Evolutionary conservation across 805 yeast species (phyloP).

Genomic region (Metschnikowia corniflorae): DNA sequence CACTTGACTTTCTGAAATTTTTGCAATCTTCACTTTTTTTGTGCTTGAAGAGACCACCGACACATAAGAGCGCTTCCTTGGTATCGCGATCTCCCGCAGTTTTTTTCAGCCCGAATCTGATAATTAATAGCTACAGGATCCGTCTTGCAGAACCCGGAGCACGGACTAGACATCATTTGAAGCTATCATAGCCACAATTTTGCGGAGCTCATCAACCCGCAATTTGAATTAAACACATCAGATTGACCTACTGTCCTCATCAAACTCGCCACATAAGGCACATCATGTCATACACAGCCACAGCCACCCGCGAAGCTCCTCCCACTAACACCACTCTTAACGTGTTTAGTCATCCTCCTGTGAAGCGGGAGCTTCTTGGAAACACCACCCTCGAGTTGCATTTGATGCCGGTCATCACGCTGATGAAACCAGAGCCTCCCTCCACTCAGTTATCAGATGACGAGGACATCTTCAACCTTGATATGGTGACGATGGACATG

Average conservation of each 20-base stretch:
- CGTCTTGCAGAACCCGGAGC: too few species aligned
- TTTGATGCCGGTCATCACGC: constrained; percentile 3
- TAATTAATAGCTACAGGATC: too few species aligned
- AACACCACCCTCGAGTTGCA: constrained; percentile 1
- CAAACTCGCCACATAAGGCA: neutral
- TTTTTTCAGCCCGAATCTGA: constrained; percentile 1
- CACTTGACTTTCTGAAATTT: too few species aligned
- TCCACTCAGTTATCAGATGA: constrained; percentile 15
- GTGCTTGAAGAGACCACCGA: too few species aligned
- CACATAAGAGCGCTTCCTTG: neutral
- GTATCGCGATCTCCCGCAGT: constrained; percentile 9
- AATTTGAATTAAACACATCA: too few species aligned
- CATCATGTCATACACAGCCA: constrained; percentile 17
- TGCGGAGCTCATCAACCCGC: too few species aligned
- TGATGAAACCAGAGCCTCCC: constrained; percentile 1
- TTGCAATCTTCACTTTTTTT: too few species aligned
- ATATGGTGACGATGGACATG: constrained; percentile 39
- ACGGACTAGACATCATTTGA: too few species aligned
- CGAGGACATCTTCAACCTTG: constrained; percentile 22
- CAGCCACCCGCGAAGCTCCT: constrained; percentile 13
- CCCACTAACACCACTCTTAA: constrained; percentile 15
- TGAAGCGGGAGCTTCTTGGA: constrained; percentile 3
- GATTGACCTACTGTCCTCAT: too few species aligned
- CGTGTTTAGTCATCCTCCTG: constrained; percentile 14
- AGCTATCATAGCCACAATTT: too few species aligned